Evolutionary conservation across 768 basidiomycete genomes (phyloP).

Genomic region (Coprinellus micaceus): DNA sequence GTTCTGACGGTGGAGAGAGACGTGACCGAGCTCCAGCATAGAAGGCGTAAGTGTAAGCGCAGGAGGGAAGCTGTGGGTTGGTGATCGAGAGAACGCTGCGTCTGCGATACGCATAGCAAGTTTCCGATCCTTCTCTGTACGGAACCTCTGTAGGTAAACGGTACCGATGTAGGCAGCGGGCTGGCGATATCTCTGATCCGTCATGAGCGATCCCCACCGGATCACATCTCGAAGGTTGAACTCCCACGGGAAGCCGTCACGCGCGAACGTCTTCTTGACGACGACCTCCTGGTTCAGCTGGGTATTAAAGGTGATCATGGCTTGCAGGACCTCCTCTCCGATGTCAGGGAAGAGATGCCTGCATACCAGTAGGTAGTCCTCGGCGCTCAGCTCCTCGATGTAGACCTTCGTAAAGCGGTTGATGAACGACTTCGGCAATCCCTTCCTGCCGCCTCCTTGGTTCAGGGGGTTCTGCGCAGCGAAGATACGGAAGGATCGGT

Average conservation of each 20-base stretch:
- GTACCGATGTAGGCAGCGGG: constrained; percentile 64
- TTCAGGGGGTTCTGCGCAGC: constrained; percentile 95
- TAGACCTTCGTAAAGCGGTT: constrained; percentile 99
- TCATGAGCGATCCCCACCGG: constrained; percentile 73
- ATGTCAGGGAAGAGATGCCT: constrained; percentile 65
- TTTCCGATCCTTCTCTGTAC: constrained; percentile 62
- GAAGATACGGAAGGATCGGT: constrained; percentile 94
- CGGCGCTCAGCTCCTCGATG: constrained; percentile 74
- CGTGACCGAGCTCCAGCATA: constrained; percentile 65
- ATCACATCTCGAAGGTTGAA: constrained; percentile 95
- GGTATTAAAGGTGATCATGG: constrained; percentile 83
- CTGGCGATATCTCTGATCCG: constrained; percentile 31
- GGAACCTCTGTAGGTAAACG: constrained; percentile 85
- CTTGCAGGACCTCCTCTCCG: constrained; percentile 48
- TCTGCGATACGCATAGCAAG: constrained; percentile 53
- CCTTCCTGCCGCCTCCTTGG: constrained; percentile 97
- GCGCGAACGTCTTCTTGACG: constrained; percentile 61
- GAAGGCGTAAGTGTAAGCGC: constrained; percentile 38
- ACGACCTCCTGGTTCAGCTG: constrained; percentile 66
- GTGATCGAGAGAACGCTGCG: constrained; percentile 37
- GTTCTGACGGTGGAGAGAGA: constrained; percentile 36
- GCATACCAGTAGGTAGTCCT: constrained; percentile 79
- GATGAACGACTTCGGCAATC: constrained; percentile 93
- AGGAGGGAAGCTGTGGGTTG: constrained; percentile 8
- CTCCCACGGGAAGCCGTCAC: constrained; percentile 91